phyloP scores from a whole-genome alignment of 1,139 yeast species.

The Citeromyces hawaiiensis region DNA sequence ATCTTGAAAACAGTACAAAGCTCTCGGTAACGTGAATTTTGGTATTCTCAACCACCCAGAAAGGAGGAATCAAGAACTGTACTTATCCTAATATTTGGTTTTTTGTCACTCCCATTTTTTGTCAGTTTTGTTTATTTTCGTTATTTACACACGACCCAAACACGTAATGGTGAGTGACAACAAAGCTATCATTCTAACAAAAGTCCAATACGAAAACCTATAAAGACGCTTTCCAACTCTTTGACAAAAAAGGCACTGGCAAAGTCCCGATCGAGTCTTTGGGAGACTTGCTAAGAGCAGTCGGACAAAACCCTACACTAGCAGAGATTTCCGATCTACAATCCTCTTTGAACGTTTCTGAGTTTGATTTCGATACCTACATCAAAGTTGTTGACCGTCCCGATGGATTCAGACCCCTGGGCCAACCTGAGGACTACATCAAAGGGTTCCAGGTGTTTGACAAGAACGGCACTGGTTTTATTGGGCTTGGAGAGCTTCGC shows the following conservation, averaged over 20 bases:
- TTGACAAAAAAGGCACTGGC: slow-evolving; percentile 95
- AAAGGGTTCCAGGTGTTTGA: slow-evolving; percentile 98
- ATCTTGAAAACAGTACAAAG: too few species aligned
- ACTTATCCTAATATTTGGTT: too few species aligned
- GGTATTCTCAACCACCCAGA: too few species aligned
- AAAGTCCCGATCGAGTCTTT: slow-evolving; percentile 77
- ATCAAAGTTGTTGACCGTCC: slow-evolving; percentile 73
- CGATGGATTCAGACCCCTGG: slow-evolving; percentile 79
- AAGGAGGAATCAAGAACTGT: too few species aligned
- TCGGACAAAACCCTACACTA: slow-evolving; percentile 95
- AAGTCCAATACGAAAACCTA: slow-evolving; percentile 21
- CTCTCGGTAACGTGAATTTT: too few species aligned
- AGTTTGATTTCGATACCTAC: slow-evolving; percentile 66
- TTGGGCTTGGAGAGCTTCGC: slow-evolving; percentile 93
- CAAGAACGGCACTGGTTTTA: slow-evolving; percentile 88
- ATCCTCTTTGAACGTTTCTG: slow-evolving; percentile 31
- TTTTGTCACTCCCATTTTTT: too few species aligned
- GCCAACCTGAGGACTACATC: slow-evolving; percentile 93
- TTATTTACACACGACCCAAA: neutral
- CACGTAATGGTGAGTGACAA: slow-evolving; percentile 1
- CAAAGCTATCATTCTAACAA: slow-evolving; percentile 3
- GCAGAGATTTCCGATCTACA: slow-evolving; percentile 76
- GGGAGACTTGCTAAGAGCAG: slow-evolving; percentile 91
- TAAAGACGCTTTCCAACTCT: slow-evolving; percentile 94
- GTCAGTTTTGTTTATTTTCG: neutral